Evolutionary conservation across 768 basidiomycete species (phyloP).

Genomic region (Podaxis sp.): DNA sequence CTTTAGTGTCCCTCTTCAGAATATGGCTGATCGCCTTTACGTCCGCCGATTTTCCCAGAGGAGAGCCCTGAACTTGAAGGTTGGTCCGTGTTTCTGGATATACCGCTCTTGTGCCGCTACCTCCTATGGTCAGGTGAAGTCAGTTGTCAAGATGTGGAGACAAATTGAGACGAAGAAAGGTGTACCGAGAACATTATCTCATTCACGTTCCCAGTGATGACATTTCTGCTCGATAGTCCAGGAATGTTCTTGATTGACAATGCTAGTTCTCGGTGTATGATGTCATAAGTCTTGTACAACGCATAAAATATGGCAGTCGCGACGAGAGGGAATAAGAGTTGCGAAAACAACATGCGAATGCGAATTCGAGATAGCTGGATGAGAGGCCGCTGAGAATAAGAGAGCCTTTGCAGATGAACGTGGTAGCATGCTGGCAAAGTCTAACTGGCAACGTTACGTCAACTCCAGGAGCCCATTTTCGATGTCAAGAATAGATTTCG

Average conservation of each 20-base stretch:
- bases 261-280: constrained; percentile 11
- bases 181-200: constrained; percentile 3
- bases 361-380: neutral
- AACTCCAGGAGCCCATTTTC: too few species aligned
- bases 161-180: neutral
- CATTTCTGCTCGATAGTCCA: constrained; percentile 7
- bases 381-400: too few species aligned
- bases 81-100: constrained; percentile 1
- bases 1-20: constrained; percentile 45
- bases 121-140: neutral
- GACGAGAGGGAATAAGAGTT: neutral
- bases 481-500: too few species aligned
- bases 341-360: neutral
- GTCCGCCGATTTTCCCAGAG: constrained; percentile 36
- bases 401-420: too few species aligned
- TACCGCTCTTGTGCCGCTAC: neutral
- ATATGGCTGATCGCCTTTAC: constrained; percentile 62
- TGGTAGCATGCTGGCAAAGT: too few species aligned
- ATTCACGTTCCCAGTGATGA: constrained; percentile 4
- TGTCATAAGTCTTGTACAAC: neutral
- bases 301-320: neutral
- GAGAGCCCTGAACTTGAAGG: constrained; percentile 9
- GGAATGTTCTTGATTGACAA: constrained; percentile 16
- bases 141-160: neutral
- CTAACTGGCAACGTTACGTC: too few species aligned